These are phyloP conservation scores for Daldinia decipiens DNA, from an alignment of 495 filamentous ascomycete species.

Conservation along the genomic window DNA sequence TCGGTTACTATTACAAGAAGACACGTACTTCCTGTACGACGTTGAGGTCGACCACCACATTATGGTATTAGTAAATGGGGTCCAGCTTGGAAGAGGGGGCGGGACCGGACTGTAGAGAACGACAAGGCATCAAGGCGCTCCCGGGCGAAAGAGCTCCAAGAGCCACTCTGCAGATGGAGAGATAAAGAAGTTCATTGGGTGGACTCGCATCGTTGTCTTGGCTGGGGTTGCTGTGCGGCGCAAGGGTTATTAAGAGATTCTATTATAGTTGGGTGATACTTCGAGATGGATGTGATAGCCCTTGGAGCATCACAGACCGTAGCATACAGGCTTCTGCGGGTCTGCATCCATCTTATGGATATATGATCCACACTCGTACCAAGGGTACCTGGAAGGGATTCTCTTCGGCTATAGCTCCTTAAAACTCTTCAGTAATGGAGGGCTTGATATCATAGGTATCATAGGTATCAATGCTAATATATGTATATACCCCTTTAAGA, in stretches of 20 bases:
- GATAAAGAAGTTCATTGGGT: constrained; percentile 26
- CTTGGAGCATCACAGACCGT: constrained; percentile 17
- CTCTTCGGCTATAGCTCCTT: constrained; percentile 14
- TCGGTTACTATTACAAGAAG: constrained; percentile 9
- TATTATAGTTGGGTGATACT: constrained; percentile 32
- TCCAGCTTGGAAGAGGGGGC: constrained; percentile 17
- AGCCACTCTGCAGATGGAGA: constrained; percentile 30
- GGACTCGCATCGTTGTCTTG: constrained; percentile 30
- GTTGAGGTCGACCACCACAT: constrained; percentile 11
- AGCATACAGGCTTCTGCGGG: constrained; percentile 24
- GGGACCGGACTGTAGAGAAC: constrained; percentile 19
- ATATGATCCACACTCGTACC: constrained; percentile 21
- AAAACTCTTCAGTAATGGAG: constrained; percentile 12
- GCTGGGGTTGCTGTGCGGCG: constrained; percentile 35
- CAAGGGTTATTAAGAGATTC: constrained; percentile 28
- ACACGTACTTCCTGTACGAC: constrained; percentile 12
- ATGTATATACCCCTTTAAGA: constrained; percentile 34
- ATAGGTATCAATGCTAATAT: constrained; percentile 12
- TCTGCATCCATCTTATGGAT: constrained; percentile 11
- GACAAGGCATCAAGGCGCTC: constrained; percentile 15
- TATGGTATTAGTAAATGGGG: constrained; percentile 18
- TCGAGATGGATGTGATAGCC: constrained; percentile 15
- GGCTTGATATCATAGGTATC: constrained; percentile 27
- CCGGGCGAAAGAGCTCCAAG: constrained; percentile 11
- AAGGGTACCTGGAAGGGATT: constrained; percentile 14